phyloP scores from a whole-genome alignment of 2,329 filamentous ascomycete species.

The Acarospora socialis region DNA sequence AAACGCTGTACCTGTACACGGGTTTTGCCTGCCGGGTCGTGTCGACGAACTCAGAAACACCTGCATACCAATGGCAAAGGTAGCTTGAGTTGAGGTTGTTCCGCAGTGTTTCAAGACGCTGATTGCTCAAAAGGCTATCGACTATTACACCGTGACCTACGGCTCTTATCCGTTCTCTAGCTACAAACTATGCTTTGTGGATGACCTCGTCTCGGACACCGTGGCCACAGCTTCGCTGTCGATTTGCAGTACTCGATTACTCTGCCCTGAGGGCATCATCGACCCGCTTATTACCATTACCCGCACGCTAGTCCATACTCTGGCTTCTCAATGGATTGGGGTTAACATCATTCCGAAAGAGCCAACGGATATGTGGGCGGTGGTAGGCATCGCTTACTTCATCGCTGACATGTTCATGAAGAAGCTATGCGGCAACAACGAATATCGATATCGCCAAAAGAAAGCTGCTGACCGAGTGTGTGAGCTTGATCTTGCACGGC shows the following conservation, averaged over 20 bases:
- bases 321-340: slow-evolving; percentile 88
- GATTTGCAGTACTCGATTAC: slow-evolving; percentile 70
- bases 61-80: slow-evolving; percentile 62
- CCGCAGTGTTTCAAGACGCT: not conserved
- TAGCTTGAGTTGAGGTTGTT: slow-evolving; percentile 8
- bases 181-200: slow-evolving; percentile 88
- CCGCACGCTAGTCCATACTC: slow-evolving; percentile 62
- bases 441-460: slow-evolving; percentile 85
- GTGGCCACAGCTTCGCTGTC: slow-evolving; percentile 69
- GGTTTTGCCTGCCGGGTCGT: slow-evolving; percentile 77
- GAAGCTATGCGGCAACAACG: slow-evolving; percentile 82
- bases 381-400: slow-evolving; percentile 80
- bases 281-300: slow-evolving; percentile 75
- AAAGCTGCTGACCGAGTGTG: slow-evolving; percentile 67
- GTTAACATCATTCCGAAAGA: slow-evolving; percentile 80
- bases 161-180: slow-evolving; percentile 82
- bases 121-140: slow-evolving; percentile 47
- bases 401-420: slow-evolving; percentile 92
- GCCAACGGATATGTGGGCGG: slow-evolving; percentile 71
- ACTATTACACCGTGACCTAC: slow-evolving; percentile 78
- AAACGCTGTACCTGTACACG: slow-evolving; percentile 77
- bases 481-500: slow-evolving; percentile 65
- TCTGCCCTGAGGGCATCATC: slow-evolving; percentile 73
- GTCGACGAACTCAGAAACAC: slow-evolving; percentile 74
- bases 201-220: slow-evolving; percentile 67